Base-by-base conservation (phyloP, 2,329 filamentous ascomycete genomes). In the Calonectria ilicicola region DNA sequence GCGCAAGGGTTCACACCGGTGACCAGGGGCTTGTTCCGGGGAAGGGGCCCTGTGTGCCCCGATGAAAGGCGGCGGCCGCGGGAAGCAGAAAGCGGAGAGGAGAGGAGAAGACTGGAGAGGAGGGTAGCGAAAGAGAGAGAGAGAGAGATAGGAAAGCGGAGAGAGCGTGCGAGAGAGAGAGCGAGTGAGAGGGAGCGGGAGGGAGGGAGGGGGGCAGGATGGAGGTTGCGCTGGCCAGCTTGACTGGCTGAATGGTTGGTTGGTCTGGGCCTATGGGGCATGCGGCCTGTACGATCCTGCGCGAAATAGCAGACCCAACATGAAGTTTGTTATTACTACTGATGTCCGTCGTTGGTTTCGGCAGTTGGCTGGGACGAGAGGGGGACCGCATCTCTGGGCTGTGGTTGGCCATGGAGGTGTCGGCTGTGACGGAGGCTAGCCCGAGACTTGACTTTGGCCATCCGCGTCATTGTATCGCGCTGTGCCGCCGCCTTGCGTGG, bases 401-500 rank as follows among this genome's bases (percentile, higher is more conserved):
- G 60, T 62, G 49, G 53, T 51, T 67, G 69, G 42, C 51, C 17
- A 8, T 53, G 7, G 51, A 62, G 49, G 27, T 70, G 42, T 67
- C 69, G 63, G 63, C 29, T 66, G 64, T 46, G 47, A 65, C 66
- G 66, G 66, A 69, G 66, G 58, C 40, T 66, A 23, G 32, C 14
- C 46, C 44, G 27, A 65, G 42, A 49, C 42, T 51, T 51, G 44
- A 44, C 42, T 44, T 56, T 35, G 47, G 17, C 46, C 65, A 64
- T 68, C 67, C 49, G 56, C 66, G 44, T 60, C 53, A 60, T 53
- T 40, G 27, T 26, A 40, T 69, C 47, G 9, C 35, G 32, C 67
- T 49, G 67, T 70, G 67, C 67, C 67, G 42, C 68, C 63, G 68
- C 68, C 62, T 49, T 47, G 56, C 67, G 53, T 44, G 47, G 64